Conservation (phyloP, 1,139 yeast species). For the Debaryomyces singareniensis region DNA sequence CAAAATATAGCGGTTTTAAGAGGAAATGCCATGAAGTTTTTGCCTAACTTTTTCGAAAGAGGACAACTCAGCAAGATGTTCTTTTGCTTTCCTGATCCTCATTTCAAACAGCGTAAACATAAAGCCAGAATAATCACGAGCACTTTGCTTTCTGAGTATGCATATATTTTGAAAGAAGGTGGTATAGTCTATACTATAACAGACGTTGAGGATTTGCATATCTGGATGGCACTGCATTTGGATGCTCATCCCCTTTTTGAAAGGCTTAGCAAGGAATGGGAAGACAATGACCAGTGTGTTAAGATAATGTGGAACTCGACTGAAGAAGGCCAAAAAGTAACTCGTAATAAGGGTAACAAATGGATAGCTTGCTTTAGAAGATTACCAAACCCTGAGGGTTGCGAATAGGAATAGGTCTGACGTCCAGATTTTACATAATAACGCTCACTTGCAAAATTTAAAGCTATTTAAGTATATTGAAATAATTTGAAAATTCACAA, state of each 20-base stretch:
- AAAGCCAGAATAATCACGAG: slow-evolving; percentile 93
- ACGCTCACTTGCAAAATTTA: no score
- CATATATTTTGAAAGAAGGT: slow-evolving; percentile 79
- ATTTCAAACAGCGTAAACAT: slow-evolving; percentile 93
- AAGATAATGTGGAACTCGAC: slow-evolving; percentile 83
- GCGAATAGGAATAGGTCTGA: slow-evolving; percentile 11
- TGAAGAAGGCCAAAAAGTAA: slow-evolving; percentile 96
- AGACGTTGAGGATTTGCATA: slow-evolving; percentile 87
- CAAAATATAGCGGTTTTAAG: slow-evolving; percentile 79
- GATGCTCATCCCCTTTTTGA: slow-evolving; percentile 88
- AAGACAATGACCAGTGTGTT: slow-evolving; percentile 72
- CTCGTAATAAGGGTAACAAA: slow-evolving; percentile 80
- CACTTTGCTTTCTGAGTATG: slow-evolving; percentile 85
- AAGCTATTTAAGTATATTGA: no score
- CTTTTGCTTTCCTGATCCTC: slow-evolving; percentile 99
- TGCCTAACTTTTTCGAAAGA: slow-evolving; percentile 85
- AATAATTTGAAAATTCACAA: no score
- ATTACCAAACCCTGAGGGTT: slow-evolving; percentile 50
- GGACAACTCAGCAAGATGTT: slow-evolving; percentile 84
- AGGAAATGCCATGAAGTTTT: slow-evolving; percentile 95
- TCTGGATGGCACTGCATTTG: slow-evolving; percentile 94
- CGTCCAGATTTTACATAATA: no score
- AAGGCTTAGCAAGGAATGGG: slow-evolving; percentile 76
- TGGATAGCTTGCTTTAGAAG: slow-evolving; percentile 86
- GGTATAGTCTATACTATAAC: slow-evolving; percentile 93